phyloP scores from a whole-genome alignment of 2,329 filamentous ascomycete species.

The Zymoseptoria passerinii region DNA sequence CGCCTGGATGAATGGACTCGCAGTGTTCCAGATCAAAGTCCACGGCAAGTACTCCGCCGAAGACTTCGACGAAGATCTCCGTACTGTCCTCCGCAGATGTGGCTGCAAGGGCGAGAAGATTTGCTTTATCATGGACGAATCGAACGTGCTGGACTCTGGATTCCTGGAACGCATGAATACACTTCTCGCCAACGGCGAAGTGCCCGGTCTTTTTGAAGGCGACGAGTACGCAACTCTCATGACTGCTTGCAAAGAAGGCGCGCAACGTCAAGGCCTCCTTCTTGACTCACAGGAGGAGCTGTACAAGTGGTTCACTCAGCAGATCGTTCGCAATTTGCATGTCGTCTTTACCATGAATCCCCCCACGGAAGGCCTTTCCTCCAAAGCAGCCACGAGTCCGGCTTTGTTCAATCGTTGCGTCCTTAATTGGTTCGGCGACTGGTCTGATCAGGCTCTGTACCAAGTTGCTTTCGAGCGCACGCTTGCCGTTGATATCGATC shows the following conservation, averaged over 20 bases:
- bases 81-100: constrained; percentile 84
- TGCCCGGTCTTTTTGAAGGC: constrained; percentile 97
- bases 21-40: constrained; percentile 99
- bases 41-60: constrained; percentile 97
- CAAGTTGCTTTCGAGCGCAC: constrained; percentile 95
- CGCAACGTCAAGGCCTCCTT: constrained; percentile 87
- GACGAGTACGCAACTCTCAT: constrained; percentile 97
- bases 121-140: constrained; percentile 99
- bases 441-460: constrained; percentile 98
- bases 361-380: constrained; percentile 86
- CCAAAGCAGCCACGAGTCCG: constrained; percentile 94
- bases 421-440: constrained; percentile 99
- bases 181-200: constrained; percentile 95
- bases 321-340: constrained; percentile 97
- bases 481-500: constrained; percentile 89
- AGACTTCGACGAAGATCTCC: constrained; percentile 95
- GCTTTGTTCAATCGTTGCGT: constrained; percentile 99
- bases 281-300: constrained; percentile 96
- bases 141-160: constrained; percentile 94
- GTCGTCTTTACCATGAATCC: constrained; percentile 99
- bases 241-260: constrained; percentile 98
- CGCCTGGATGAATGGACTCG: constrained; percentile 99
- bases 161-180: constrained; percentile 99
- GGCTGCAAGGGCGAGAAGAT: constrained; percentile 99
- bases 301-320: constrained; percentile 99